Conservation (phyloP, 768 basidiomycete genomes). For the Xerocomus potaroensis region DNA sequence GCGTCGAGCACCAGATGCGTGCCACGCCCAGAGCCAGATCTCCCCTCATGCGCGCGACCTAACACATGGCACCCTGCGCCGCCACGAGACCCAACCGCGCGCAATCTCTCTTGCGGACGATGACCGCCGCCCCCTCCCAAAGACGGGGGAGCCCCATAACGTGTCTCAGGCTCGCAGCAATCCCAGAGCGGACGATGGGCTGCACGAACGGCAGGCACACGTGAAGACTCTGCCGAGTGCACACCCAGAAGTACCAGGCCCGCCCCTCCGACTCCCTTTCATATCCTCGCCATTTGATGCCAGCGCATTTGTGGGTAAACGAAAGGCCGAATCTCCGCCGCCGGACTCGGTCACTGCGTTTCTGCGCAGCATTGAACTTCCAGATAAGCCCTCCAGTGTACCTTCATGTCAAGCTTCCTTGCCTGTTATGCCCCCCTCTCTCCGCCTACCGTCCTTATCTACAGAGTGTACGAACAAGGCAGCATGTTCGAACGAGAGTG, state of each 20-base stretch:
- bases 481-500: conserved; percentile 3
- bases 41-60: conserved; percentile 4
- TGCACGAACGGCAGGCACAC: conserved; percentile 5
- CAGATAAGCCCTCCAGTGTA: conserved; percentile 11
- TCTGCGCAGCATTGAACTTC: conserved; percentile 23
- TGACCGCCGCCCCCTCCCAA: conserved; percentile 1
- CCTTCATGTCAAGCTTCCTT: conserved; percentile 12
- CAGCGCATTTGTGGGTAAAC: neutral
- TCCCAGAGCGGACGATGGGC: conserved; percentile 3
- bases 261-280: conserved; percentile 14
- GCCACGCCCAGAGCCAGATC: conserved; percentile 1
- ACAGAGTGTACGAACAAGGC: conserved; percentile 1
- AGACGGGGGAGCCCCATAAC: conserved; percentile 6
- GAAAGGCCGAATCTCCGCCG: conserved; percentile 8
- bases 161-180: conserved; percentile 3
- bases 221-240: conserved; percentile 5
- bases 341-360: conserved; percentile 21
- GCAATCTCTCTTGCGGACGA: neutral
- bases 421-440: conserved; percentile 6
- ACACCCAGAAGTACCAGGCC: conserved; percentile 10
- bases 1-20: conserved; percentile 14
- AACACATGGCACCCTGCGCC: conserved; percentile 3
- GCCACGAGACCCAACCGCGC: conserved; percentile 4
- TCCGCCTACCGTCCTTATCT: conserved; percentile 12
- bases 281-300: conserved; percentile 1